Evolutionary conservation across 2,329 filamentous ascomycete species (phyloP).

Genomic region (Ambrosiella cleistominuta): DNA sequence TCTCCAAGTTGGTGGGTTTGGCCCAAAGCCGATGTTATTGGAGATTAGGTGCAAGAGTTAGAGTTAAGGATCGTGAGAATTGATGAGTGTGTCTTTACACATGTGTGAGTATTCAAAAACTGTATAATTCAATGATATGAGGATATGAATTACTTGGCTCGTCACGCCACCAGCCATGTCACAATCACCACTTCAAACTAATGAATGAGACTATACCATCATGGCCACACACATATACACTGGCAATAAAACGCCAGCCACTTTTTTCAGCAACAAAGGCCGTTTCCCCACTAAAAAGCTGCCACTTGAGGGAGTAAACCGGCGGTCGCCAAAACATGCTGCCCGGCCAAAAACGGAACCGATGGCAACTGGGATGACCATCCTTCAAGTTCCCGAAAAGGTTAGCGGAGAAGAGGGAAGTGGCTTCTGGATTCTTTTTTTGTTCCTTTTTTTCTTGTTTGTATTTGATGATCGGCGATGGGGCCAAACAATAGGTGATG

Average conservation of each 20-base stretch:
- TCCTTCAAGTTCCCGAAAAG: not conserved
- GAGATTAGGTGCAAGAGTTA: not conserved
- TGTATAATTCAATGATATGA: no score
- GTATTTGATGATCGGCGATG: not conserved
- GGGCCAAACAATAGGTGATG: no score
- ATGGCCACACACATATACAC: no score
- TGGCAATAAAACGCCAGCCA: no score
- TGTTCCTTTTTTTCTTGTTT: not conserved
- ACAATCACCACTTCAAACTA: not conserved
- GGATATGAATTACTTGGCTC: no score
- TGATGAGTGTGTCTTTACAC: not conserved
- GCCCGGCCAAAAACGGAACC: not conserved
- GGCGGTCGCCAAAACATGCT: not conserved
- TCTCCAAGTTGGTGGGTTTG: not conserved
- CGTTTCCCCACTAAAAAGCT: no score
- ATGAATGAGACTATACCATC: not conserved
- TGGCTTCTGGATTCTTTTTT: not conserved
- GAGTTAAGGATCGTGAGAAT: not conserved
- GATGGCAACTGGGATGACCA: not conserved
- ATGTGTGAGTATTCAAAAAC: no score
- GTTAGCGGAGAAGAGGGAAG: not conserved
- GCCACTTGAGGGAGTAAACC: not conserved
- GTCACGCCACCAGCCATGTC: no score
- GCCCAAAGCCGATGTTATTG: not conserved
- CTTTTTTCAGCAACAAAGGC: no score